A percentile compares a stretch with the other conserved stretches of the same genome.
Conservation (phyloP, 139 green algal genomes). For the Auxenochlorella pyrenoidosa region DNA sequence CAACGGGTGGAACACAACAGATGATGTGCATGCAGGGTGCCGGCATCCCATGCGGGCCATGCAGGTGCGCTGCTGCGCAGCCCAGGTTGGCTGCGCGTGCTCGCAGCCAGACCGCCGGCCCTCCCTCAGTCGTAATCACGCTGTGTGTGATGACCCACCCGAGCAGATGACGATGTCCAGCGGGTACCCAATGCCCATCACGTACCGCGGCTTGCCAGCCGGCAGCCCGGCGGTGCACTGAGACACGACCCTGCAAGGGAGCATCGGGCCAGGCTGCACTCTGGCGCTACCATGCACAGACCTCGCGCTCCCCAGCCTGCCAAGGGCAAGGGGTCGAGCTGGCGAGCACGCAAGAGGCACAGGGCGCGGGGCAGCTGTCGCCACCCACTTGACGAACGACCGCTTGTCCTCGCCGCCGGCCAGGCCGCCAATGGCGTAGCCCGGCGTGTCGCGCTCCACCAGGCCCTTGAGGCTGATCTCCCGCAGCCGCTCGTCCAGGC, state of each 20-base stretch:
- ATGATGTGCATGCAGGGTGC: not conserved
- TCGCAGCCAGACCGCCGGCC: not conserved
- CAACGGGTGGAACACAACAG: no score
- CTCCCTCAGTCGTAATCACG: no score
- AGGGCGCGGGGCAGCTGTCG: no score
- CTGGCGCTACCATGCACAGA: no score
- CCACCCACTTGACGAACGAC: conserved; percentile 66
- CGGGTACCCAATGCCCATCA: conserved; percentile 95
- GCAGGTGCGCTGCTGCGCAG: not conserved
- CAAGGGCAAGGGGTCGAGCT: no score
- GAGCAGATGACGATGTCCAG: conserved; percentile 96
- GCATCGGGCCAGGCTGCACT: no score
- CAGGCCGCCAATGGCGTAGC: conserved; percentile 96
- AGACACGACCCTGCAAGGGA: conserved; percentile 82
- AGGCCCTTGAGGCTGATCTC: conserved; percentile 78
- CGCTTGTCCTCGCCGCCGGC: conserved; percentile 95
- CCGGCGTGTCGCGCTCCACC: conserved; percentile 75
- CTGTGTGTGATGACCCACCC: not conserved
- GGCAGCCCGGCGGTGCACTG: conserved; percentile 82
- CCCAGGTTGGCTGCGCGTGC: not conserved
- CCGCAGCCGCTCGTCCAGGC: conserved; percentile 77
- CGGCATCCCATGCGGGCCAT: not conserved
- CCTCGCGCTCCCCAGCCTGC: no score
- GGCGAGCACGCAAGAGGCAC: no score
- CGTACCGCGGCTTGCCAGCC: conserved; percentile 92